Evolutionary conservation across 2,329 filamentous ascomycete species (phyloP).

Genomic region (Exserohilum turcica): DNA sequence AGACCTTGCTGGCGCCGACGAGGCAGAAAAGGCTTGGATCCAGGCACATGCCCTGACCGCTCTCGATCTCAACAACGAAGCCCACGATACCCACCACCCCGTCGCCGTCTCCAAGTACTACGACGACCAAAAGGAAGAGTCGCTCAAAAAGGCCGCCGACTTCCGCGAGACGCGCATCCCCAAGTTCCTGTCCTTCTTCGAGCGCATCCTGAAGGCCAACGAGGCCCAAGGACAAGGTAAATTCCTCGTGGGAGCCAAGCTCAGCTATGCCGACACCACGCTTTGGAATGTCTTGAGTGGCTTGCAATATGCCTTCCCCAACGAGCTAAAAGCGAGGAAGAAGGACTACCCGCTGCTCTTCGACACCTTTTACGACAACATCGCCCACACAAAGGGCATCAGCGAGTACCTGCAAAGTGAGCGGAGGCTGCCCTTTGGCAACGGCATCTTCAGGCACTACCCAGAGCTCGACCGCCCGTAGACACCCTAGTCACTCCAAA

Average conservation of each 20-base stretch:
- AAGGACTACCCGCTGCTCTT: slow-evolving; percentile 67
- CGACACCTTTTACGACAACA: slow-evolving; percentile 62
- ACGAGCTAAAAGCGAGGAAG: slow-evolving; percentile 63
- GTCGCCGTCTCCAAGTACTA: slow-evolving; percentile 66
- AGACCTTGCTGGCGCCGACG: slow-evolving; percentile 60
- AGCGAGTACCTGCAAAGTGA: slow-evolving; percentile 72
- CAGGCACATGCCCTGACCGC: slow-evolving; percentile 71
- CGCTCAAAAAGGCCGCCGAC: slow-evolving; percentile 61
- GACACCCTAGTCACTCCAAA: not conserved
- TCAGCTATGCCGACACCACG: slow-evolving; percentile 76
- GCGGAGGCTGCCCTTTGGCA: slow-evolving; percentile 64
- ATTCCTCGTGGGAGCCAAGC: slow-evolving; percentile 67
- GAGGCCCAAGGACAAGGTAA: slow-evolving; percentile 61
- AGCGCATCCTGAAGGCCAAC: slow-evolving; percentile 66
- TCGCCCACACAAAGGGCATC: slow-evolving; percentile 67
- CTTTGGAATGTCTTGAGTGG: slow-evolving; percentile 69
- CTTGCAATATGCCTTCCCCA: slow-evolving; percentile 70
- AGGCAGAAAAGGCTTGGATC: slow-evolving; percentile 60
- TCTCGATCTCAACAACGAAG: slow-evolving; percentile 72
- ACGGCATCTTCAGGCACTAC: slow-evolving; percentile 74
- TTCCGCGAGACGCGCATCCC: slow-evolving; percentile 68
- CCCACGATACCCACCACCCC: slow-evolving; percentile 78
- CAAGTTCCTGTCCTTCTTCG: slow-evolving; percentile 74
- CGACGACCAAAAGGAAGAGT: slow-evolving; percentile 75
- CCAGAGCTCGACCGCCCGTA: slow-evolving; percentile 68